Percentiles rank a stretch among this genome's conserved stretches.
Conservation (phyloP, 2,329 filamentous ascomycete genomes). For the Aspergillus sp. region DNA sequence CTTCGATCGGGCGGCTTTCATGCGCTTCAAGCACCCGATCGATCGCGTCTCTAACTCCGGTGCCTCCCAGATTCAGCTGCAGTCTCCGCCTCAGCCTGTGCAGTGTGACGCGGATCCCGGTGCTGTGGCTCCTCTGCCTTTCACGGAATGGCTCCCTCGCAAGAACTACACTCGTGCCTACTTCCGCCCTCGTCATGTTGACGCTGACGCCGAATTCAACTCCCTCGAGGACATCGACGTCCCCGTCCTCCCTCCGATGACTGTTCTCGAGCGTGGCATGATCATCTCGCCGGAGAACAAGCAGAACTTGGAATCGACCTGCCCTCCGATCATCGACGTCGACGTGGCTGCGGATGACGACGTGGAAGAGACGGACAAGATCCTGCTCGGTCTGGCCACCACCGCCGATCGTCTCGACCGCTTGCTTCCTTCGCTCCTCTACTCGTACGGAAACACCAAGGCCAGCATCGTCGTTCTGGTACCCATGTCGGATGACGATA, state of each 20-base stretch:
- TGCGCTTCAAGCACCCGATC: constrained; percentile 37
- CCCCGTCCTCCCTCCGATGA: constrained; percentile 40
- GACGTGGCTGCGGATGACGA: constrained; percentile 40
- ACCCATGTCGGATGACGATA: constrained; percentile 40
- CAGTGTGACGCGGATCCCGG: constrained; percentile 36
- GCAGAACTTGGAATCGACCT: constrained; percentile 30
- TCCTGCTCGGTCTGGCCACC: constrained; percentile 44
- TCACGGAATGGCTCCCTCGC: constrained; percentile 43
- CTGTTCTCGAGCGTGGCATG: constrained; percentile 40
- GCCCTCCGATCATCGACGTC: constrained; percentile 41
- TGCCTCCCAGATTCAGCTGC: constrained; percentile 24
- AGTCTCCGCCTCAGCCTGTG: constrained; percentile 15
- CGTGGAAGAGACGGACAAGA: constrained; percentile 41
- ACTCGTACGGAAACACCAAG: constrained; percentile 44
- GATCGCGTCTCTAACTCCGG: constrained; percentile 25
- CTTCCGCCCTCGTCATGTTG: constrained; percentile 39
- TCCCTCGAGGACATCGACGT: constrained; percentile 39
- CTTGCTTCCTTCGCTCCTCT: constrained; percentile 41
- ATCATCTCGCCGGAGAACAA: constrained; percentile 35
- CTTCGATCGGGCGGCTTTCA: constrained; percentile 38
- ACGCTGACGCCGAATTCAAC: constrained; percentile 37
- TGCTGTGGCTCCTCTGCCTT: constrained; percentile 35
- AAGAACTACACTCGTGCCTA: constrained; percentile 47
- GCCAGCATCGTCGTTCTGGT: constrained; percentile 42
- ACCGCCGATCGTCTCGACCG: constrained; percentile 44